Evolutionary conservation across 169 alveolate genomes (phyloP).

Genomic region (Plasmodium cynomolgi): DNA sequence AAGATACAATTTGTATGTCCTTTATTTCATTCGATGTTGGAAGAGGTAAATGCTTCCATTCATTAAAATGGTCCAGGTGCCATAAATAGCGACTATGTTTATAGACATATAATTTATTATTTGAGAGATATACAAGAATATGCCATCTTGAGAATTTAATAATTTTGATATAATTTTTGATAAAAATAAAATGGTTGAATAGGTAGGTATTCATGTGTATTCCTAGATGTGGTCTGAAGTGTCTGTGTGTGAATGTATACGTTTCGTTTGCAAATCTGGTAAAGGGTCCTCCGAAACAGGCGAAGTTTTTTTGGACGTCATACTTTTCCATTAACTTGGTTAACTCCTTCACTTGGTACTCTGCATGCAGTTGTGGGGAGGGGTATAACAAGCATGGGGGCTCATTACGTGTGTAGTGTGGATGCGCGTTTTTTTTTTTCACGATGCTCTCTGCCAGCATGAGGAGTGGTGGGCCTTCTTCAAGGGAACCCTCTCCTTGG

Average conservation of each 20-base stretch:
- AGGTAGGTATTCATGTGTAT: constrained; percentile 53
- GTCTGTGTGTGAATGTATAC: constrained; percentile 7
- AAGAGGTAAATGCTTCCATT: constrained; percentile 25
- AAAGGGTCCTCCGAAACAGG: constrained; percentile 3
- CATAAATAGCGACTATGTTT: constrained; percentile 23
- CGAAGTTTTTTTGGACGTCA: constrained; percentile 19
- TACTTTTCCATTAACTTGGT: not conserved
- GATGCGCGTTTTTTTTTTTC: not conserved
- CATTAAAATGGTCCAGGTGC: constrained; percentile 38
- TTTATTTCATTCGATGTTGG: constrained; percentile 39
- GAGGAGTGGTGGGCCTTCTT: not conserved
- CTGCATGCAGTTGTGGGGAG: not conserved
- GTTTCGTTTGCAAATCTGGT: constrained; percentile 47
- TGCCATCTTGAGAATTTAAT: constrained; percentile 70
- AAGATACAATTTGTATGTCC: constrained; percentile 40
- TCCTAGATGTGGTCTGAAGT: constrained; percentile 26
- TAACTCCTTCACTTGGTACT: not conserved
- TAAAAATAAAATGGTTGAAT: constrained; percentile 9
- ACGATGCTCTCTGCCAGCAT: not conserved
- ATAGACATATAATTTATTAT: constrained; percentile 28
- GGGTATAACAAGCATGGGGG: not conserved
- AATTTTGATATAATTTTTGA: constrained; percentile 12
- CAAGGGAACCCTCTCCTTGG: not conserved
- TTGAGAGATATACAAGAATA: constrained; percentile 42
- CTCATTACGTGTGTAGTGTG: not conserved